A percentile compares a stretch with the other conserved stretches of the same genome.
Conservation (phyloP, 495 filamentous ascomycete species). For the Aspergillus haitiensis region DNA sequence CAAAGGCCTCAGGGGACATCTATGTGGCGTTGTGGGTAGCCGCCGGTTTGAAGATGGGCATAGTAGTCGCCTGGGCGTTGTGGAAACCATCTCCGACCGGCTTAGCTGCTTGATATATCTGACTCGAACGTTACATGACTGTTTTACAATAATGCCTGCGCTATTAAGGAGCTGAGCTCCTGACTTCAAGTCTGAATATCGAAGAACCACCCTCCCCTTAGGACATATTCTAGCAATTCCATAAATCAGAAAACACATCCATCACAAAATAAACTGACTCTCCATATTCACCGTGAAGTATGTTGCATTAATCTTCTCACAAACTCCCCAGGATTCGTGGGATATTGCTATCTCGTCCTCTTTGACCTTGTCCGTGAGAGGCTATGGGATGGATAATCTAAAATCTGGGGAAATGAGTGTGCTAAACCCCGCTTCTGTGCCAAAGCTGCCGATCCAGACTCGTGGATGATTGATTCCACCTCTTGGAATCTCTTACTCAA, state of each 20-base stretch:
- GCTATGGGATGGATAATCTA: neutral
- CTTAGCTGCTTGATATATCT: neutral
- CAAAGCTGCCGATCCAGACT: neutral
- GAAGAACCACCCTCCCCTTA: neutral
- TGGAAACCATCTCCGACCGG: constrained; percentile 24
- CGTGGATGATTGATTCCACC: constrained; percentile 11
- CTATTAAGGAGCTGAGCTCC: neutral
- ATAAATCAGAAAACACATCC: neutral
- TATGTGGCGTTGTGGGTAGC: constrained; percentile 55
- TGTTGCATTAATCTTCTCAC: constrained; percentile 10
- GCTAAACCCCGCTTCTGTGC: neutral
- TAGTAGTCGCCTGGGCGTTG: constrained; percentile 40
- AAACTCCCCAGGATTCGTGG: neutral
- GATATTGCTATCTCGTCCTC: neutral
- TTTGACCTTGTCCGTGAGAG: neutral
- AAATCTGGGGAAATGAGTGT: neutral
- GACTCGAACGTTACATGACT: constrained; percentile 9
- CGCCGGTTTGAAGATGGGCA: constrained; percentile 51
- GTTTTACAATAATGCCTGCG: neutral
- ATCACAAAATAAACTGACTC: constrained; percentile 4
- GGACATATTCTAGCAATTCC: neutral
- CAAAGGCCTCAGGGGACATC: constrained; percentile 50
- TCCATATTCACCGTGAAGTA: neutral
- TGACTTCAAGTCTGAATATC: neutral
- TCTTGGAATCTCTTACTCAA: constrained; percentile 5